phyloP scores from a whole-genome alignment of 306 rosid genomes.

The Chamaecrista fasciculata region DNA sequence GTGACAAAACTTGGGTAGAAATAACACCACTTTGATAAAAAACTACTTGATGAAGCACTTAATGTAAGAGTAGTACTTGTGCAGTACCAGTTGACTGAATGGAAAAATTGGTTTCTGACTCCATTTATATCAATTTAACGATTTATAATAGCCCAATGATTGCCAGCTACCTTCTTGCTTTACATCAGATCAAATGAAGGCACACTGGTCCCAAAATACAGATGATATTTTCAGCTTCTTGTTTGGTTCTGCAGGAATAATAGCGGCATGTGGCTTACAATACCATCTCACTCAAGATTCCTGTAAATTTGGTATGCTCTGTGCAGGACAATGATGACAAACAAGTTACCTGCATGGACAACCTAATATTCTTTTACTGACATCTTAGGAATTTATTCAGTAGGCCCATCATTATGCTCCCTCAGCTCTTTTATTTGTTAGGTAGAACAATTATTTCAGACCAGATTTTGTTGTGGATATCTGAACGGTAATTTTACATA shows the following conservation, averaged over 20 bases:
- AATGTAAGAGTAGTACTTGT: background rate
- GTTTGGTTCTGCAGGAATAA: background rate
- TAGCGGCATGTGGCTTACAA: background rate
- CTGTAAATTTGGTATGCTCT: background rate
- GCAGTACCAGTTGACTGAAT: background rate
- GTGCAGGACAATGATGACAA: background rate
- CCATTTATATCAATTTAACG: background rate
- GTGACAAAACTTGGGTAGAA: background rate
- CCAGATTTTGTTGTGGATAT: background rate
- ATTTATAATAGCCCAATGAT: background rate
- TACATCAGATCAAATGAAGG: background rate
- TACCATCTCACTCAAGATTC: background rate
- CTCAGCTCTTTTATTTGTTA: background rate
- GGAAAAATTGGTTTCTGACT: background rate
- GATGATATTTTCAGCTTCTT: background rate
- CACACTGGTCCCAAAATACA: no score
- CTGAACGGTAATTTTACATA: background rate
- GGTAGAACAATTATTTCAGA: background rate
- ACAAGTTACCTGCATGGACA: background rate
- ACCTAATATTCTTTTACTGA: background rate
- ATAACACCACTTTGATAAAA: background rate
- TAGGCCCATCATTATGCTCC: conserved; percentile 1
- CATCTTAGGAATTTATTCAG: background rate
- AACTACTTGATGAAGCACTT: background rate
- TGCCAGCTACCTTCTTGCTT: background rate